Conservation (phyloP, 2,329 filamentous ascomycete genomes). For the Mariannaea elegans region DNA sequence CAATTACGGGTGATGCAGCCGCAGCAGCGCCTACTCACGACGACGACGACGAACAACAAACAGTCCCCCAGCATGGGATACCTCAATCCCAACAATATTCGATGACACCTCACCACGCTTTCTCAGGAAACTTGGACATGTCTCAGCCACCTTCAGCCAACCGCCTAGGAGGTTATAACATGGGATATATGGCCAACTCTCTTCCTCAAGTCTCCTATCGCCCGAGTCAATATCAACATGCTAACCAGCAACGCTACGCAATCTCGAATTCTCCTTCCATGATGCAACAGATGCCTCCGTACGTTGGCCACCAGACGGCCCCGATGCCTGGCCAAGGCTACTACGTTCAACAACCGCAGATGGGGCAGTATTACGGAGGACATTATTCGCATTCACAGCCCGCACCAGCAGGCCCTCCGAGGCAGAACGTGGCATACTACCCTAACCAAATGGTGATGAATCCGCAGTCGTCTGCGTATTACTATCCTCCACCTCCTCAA, state of each 20-base stretch:
- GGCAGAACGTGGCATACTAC: constrained; percentile 55
- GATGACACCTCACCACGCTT: constrained; percentile 49
- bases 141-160: constrained; percentile 35
- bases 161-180: constrained; percentile 53
- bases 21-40: constrained; percentile 13
- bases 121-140: constrained; percentile 55
- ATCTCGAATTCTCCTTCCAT: constrained; percentile 48
- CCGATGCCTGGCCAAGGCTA: constrained; percentile 54
- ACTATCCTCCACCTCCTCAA: constrained; percentile 52
- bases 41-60: constrained; percentile 19
- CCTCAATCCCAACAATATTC: constrained; percentile 38
- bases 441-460: constrained; percentile 54
- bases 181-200: constrained; percentile 55
- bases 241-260: constrained; percentile 46
- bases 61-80: constrained; percentile 30
- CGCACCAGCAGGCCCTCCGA: constrained; percentile 45
- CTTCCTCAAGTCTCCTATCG: constrained; percentile 54
- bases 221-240: constrained; percentile 48
- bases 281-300: constrained; percentile 53
- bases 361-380: constrained; percentile 55
- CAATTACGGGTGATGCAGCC: constrained; percentile 17
- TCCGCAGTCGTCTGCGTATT: constrained; percentile 53
- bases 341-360: constrained; percentile 57
- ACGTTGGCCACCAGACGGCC: constrained; percentile 49
- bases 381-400: constrained; percentile 51